Conservation (phyloP, 495 filamentous ascomycete genomes). For the Pseudoneurospora amorphoporcata region DNA sequence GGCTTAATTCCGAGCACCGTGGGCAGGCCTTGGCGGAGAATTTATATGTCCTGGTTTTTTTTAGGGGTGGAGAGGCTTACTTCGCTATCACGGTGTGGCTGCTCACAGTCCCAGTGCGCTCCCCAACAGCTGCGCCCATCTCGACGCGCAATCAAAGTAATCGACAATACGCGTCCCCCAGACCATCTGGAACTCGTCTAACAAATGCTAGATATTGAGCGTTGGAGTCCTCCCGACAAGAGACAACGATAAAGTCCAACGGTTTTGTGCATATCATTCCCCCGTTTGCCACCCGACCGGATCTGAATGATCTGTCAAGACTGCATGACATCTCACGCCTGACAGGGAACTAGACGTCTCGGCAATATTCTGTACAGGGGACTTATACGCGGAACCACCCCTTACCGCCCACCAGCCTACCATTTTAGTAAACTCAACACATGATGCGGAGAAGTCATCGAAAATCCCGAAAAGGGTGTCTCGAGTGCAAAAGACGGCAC, state of each 20-base stretch:
- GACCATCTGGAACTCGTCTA: neutral
- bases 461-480: constrained; percentile 48
- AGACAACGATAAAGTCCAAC: neutral
- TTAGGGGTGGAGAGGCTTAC: neutral
- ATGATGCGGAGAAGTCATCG: constrained; percentile 37
- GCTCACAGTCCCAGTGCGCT: neutral
- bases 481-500: constrained; percentile 47
- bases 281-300: neutral
- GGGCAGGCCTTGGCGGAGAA: neutral
- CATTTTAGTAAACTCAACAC: neutral
- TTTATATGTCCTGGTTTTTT: neutral
- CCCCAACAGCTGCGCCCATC: neutral
- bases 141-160: neutral
- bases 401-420: neutral
- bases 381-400: neutral
- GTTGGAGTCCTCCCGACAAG: neutral
- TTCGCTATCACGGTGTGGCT: neutral
- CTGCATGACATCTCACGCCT: neutral
- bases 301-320: neutral
- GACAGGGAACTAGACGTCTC: neutral
- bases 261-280: neutral
- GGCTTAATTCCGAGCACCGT: neutral
- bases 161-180: neutral
- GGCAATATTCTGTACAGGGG: neutral
- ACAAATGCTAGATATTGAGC: neutral